Evolutionary conservation across 106 monocot species (phyloP), one percentile per base, ranked within the genome.

Genomic region (Dendrobium chrysotoxum): DNA sequence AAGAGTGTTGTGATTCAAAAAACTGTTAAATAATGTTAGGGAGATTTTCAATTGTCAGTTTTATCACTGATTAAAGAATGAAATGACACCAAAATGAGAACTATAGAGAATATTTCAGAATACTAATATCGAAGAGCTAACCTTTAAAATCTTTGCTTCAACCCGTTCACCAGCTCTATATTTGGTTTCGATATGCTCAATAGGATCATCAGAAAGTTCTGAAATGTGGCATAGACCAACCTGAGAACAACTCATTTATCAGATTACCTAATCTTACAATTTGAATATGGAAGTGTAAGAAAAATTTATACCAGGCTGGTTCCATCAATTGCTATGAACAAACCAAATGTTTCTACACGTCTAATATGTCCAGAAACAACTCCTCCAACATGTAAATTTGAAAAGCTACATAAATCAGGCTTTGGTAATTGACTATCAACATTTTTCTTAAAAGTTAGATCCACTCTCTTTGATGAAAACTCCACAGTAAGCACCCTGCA

Each of bases 141-240:
- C 96, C 94, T 95, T 94, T 26, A 98, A 67, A 78, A 98, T 87
- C 72, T 92, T 98, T 26, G 85, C 87, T 26, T 83, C 75, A 67
- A 92, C 92, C 83, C 42, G 88, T 39, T 90, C 87, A 55, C 94
- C 92, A 20, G 85, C 84, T 76, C 44, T 78, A 75, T 89, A 93
- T 50, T 61, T 86, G 72, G 85, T 86, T 75, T 91, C 82, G 72
- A 91, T 88, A 47, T 91, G 80, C 66, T 84, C 89, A 80, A 88
- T 71, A 68, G 80, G 80, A 58, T 89, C 85, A 83, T 91, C 95
- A 72, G 98, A 87, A 28, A 95, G 28, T 80, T 98, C 87, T 23
- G 98, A 95, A 79, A 88, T 81, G 83, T 98, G 98, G 73, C 98
- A 98, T 76, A 98, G 82, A 53, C 95, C 95, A 89, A 98, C 98